phyloP scores from a whole-genome alignment of 768 basidiomycete species.

The Dentipellis fragilis region DNA sequence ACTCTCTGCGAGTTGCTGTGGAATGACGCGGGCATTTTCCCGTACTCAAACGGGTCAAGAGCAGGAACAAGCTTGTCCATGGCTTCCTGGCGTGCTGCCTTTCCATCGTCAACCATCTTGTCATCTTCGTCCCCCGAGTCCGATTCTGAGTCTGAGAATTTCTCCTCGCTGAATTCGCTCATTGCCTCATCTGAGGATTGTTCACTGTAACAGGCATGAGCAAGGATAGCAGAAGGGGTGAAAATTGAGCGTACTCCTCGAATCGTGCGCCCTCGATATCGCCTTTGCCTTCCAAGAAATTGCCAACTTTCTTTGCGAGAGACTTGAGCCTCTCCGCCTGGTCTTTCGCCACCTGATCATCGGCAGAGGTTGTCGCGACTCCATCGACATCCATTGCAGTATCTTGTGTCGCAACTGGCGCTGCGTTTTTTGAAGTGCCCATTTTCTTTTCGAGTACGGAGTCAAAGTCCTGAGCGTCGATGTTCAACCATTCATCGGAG shows the following conservation, averaged over 20 bases:
- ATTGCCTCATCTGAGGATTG: constrained; percentile 26
- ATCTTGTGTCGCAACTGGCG: no score
- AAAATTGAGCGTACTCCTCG: constrained; percentile 58
- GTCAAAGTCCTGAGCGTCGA: constrained; percentile 71
- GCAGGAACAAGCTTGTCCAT: constrained; percentile 78
- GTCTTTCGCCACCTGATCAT: constrained; percentile 45
- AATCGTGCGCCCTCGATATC: constrained; percentile 84
- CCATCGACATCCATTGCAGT: constrained; percentile 43
- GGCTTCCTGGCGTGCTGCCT: constrained; percentile 43
- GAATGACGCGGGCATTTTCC: constrained; percentile 70
- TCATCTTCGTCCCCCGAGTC: constrained; percentile 14
- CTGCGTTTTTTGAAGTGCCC: constrained; percentile 1
- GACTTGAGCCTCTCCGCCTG: constrained; percentile 64
- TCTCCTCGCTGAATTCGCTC: constrained; percentile 38
- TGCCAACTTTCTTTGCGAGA: constrained; percentile 77
- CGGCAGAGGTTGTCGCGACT: constrained; percentile 21
- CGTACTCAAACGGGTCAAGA: constrained; percentile 78
- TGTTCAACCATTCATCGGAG: constrained; percentile 77
- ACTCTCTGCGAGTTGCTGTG: constrained; percentile 62
- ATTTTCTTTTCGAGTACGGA: constrained; percentile 45
- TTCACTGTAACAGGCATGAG: constrained; percentile 34
- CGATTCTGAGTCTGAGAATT: constrained; percentile 23
- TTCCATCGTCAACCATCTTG: constrained; percentile 3
- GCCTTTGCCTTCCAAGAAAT: constrained; percentile 87
- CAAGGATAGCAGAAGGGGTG: background rate